phyloP scores from a whole-genome alignment of 2,329 filamentous ascomycete genomes.

The Stromatinia cepivora region DNA sequence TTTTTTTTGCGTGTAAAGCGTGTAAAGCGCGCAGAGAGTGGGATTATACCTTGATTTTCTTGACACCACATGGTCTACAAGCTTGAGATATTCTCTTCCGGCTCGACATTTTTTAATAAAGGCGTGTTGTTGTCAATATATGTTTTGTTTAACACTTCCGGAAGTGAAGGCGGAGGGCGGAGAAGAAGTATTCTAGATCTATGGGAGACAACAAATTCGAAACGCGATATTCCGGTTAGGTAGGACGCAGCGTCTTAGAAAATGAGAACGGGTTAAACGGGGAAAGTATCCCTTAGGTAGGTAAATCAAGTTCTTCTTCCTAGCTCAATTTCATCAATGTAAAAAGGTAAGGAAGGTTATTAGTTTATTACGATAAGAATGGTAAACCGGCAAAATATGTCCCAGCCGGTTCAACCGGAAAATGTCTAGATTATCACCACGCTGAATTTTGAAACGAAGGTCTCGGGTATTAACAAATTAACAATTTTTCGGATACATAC shows the following conservation, averaged over 20 bases:
- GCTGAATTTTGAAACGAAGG: not conserved
- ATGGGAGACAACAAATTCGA: constrained; percentile 13
- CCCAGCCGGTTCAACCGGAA: constrained; percentile 1
- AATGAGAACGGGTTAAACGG: not conserved
- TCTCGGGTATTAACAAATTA: constrained; percentile 1
- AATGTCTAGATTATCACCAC: constrained; percentile 1
- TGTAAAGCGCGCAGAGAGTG: not conserved
- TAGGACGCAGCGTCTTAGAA: not conserved
- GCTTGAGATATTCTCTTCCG: constrained; percentile 39
- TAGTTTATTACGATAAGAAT: not conserved
- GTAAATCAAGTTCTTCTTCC: not conserved
- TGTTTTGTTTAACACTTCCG: not conserved
- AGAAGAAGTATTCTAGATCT: constrained; percentile 5
- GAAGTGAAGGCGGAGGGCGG: not conserved
- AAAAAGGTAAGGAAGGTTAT: not conserved
- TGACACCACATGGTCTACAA: constrained; percentile 35
- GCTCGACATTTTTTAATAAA: constrained; percentile 11
- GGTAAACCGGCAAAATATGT: not conserved
- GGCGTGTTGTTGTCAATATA: not conserved
- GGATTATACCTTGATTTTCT: constrained; percentile 37
- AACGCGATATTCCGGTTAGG: not conserved
- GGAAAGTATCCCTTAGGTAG: not conserved
- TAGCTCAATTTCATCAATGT: not conserved
- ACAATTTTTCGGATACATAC: not conserved
- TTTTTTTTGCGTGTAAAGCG: not conserved